Conservation (phyloP, 768 basidiomycete genomes). For the Tulasnella sp. region DNA sequence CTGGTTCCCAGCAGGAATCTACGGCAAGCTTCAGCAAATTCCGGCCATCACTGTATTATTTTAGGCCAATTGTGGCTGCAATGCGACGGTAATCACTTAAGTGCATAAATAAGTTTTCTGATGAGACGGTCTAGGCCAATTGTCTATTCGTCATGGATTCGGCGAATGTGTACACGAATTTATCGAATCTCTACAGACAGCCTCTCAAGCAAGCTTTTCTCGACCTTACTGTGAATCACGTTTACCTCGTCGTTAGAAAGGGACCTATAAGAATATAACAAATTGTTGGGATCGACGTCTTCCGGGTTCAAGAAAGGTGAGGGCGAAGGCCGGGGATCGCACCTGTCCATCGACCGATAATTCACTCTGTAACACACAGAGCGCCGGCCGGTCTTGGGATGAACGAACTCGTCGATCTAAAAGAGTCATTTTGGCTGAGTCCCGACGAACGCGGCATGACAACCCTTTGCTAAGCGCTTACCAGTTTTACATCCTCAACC, state of each 20-base stretch:
- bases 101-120: too few species aligned
- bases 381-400: slow-evolving; percentile 71
- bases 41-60: neutral
- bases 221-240: slow-evolving; percentile 44
- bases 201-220: slow-evolving; percentile 22
- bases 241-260: slow-evolving; percentile 86
- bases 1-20: neutral
- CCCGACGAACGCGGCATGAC: neutral
- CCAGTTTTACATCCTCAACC: slow-evolving; percentile 82
- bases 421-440: neutral
- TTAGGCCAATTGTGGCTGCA: neutral
- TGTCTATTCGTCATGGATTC: too few species aligned
- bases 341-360: slow-evolving; percentile 96
- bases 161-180: neutral
- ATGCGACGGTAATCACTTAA: neutral
- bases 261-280: slow-evolving; percentile 38
- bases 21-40: neutral
- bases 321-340: slow-evolving; percentile 14
- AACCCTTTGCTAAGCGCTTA: slow-evolving; percentile 26
- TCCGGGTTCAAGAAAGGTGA: neutral
- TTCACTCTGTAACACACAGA: slow-evolving; percentile 86
- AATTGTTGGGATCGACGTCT: neutral
- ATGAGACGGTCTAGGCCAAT: too few species aligned
- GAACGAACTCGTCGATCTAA: slow-evolving; percentile 83
- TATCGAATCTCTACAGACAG: slow-evolving; percentile 32